Base-by-base conservation (phyloP, 225 moss, liverwort and hornwort genomes). In the Thuidium tamariscinum region DNA sequence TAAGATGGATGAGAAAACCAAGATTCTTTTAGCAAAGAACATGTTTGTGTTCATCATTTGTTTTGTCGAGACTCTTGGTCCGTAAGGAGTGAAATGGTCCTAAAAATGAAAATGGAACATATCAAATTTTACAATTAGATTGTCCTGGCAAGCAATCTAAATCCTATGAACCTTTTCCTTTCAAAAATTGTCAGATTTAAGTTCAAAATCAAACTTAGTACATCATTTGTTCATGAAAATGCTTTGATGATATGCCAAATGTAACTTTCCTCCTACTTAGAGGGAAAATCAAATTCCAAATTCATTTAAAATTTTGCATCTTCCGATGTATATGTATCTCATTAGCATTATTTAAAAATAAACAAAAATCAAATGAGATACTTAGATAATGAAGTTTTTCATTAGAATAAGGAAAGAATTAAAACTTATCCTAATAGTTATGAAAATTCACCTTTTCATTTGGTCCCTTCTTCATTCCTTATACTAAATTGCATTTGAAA, bases 181-280 rank as follows among this genome's bases (percentile, higher is more conserved):
- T 20, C 2, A 11, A 6, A 21, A 21, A 67, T 67, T 67, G 19
- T 36, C 20, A 16, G 20, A 20, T n/a, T 6, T 12, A 21, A 37
- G 3, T 11, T 67, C 2, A 22, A 67, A 67, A 66, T 37, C 67
- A 36, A 36, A 21, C 0, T 11, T 12, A 20, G 3, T 36, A 66
- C 66, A 66, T 21, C n/a, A 12, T 21, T 36, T 21, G 11, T 21
- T 67, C 21, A 67, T 37, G 1, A 22, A 22, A 7, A 37, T 21
- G 37, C 4, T 67, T 67, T 67, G 67, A 7, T 39, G 23, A 68
- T 2, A 23, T 3, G 4, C 4, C 0, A 13, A 22, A 37, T 13
- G 3, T 36, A 19, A 66, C 0, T 66, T 66, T n/a, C 17, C 1
- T 3, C 20, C n/a, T 20, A 65, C 10, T 19, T 0, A 0, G 2